Evolutionary conservation across 2,329 filamentous ascomycete genomes (phyloP).

Genomic region (Xylariaceae sp.): DNA sequence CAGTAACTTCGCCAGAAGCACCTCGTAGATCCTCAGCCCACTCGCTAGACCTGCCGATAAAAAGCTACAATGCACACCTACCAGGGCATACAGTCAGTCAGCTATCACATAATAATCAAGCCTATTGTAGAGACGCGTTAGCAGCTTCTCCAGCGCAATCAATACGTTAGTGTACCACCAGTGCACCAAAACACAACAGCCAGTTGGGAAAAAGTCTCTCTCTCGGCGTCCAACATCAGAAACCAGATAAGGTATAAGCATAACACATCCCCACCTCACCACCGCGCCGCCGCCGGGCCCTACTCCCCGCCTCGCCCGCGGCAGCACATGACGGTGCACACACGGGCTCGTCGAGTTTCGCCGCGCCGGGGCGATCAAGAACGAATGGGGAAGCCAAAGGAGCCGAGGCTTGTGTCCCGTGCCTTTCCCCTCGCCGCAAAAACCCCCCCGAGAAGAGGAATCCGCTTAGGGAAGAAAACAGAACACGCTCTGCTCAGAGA

Average conservation of each 20-base stretch:
- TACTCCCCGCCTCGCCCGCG: slow-evolving; percentile 33
- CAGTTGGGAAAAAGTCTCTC: background rate
- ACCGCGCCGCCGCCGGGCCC: slow-evolving; percentile 27
- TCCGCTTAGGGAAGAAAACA: background rate
- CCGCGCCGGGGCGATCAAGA: slow-evolving; percentile 18
- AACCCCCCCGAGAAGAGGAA: background rate
- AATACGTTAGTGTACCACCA: background rate
- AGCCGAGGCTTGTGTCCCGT: no score
- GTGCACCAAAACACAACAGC: background rate
- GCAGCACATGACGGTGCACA: slow-evolving; percentile 46
- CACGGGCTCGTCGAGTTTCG: slow-evolving; percentile 34
- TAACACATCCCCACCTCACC: slow-evolving; percentile 42
- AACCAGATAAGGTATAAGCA: slow-evolving; percentile 40
- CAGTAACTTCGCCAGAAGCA: background rate
- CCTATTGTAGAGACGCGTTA: slow-evolving; percentile 4
- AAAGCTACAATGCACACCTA: no score
- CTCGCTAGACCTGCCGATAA: no score
- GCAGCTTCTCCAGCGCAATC: background rate
- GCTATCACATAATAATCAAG: no score
- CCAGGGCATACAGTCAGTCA: no score
- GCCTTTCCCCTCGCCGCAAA: background rate
- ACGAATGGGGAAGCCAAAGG: slow-evolving; percentile 33
- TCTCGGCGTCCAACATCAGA: slow-evolving; percentile 25
- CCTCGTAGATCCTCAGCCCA: background rate
- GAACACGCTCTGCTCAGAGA: slow-evolving; percentile 28